A percentile compares a stretch with the other conserved stretches of the same genome.
Evolutionary conservation across 805 yeast species (phyloP).

Genomic region (Alloascoidea africana): DNA sequence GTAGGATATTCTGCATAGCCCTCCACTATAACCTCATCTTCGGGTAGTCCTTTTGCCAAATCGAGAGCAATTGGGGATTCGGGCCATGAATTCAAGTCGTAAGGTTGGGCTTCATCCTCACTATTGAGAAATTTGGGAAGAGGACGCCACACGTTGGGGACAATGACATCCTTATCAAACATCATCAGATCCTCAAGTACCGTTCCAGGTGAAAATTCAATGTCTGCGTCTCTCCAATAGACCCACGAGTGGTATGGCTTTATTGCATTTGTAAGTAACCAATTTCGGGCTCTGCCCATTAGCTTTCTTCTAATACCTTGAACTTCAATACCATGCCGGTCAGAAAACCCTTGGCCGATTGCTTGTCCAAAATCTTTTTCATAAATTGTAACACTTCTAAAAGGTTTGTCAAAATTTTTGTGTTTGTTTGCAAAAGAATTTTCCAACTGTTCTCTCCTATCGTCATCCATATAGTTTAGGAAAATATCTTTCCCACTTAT

Average conservation of each 20-base stretch:
- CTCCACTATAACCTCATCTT: conserved; percentile 79
- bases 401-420: conserved; percentile 11
- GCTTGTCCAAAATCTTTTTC: conserved; percentile 76
- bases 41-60: conserved; percentile 47
- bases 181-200: conserved; percentile 64
- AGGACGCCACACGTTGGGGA: conserved; percentile 95
- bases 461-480: conserved; percentile 52
- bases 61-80: conserved; percentile 73
- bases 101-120: conserved; percentile 64
- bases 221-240: conserved; percentile 81
- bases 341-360: conserved; percentile 75
- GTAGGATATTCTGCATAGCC: conserved; percentile 83
- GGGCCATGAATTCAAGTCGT: conserved; percentile 76
- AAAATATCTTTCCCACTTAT: conserved; percentile 35
- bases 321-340: conserved; percentile 71
- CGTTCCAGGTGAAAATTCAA: conserved; percentile 68
- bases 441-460: conserved; percentile 6
- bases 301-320: conserved; percentile 74
- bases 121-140: conserved; percentile 80
- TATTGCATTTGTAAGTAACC: conserved; percentile 62
- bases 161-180: conserved; percentile 55
- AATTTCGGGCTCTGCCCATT: conserved; percentile 80
- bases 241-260: conserved; percentile 85
- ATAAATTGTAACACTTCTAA: conserved; percentile 57
- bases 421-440: background rate